A percentile compares a stretch with the other conserved stretches of the same genome.
Evolutionary conservation across 352 stramenopile species (phyloP).

Genomic region (Pythium scleroteichum): DNA sequence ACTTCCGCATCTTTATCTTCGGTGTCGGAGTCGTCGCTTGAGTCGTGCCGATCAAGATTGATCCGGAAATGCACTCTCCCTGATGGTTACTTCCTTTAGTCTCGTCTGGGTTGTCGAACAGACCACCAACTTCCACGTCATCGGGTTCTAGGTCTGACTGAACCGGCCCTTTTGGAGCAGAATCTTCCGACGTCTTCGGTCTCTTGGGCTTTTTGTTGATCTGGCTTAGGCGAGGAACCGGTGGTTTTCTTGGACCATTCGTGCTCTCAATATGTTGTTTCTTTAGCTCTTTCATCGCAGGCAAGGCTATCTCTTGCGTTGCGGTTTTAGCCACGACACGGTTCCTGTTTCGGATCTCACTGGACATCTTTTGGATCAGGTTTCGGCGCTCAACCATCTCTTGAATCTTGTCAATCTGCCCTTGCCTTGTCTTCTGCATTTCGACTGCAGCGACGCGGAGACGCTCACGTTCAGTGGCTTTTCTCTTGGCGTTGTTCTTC

Average conservation of each 20-base stretch:
- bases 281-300: not conserved
- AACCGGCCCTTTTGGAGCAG: no score
- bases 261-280: not conserved
- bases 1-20: not conserved
- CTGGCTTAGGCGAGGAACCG: conserved; percentile 54
- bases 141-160: no score
- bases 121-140: no score
- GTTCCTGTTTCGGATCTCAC: conserved; percentile 59
- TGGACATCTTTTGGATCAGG: conserved; percentile 48
- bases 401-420: conserved; percentile 28
- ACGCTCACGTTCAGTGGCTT: conserved; percentile 42
- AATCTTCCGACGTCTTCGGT: not conserved
- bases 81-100: no score
- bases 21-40: no score
- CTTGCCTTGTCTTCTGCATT: conserved; percentile 38
- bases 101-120: no score
- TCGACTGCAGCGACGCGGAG: conserved; percentile 42
- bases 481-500: conserved; percentile 36
- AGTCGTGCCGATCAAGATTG: no score
- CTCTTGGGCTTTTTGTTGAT: conserved; percentile 11
- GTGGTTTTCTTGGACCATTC: conserved; percentile 37
- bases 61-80: no score
- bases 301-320: not conserved
- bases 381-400: conserved; percentile 41
- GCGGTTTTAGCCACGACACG: conserved; percentile 11